Base-by-base conservation (phyloP, 768 basidiomycete species). In the Boletus pseudopeckii region DNA sequence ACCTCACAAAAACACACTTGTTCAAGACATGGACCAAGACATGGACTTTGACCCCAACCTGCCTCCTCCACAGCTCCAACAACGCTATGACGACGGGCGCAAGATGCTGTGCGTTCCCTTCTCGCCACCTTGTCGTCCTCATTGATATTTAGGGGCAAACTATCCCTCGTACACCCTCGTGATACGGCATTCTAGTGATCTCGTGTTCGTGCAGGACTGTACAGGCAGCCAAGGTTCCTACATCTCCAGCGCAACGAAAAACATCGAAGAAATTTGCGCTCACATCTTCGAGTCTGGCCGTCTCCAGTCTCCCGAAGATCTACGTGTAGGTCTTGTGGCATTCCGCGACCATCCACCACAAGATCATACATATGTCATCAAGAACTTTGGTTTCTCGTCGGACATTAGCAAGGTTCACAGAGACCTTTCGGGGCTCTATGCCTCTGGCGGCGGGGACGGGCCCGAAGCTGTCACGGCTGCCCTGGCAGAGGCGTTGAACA, bases 321-420 rank as follows among this genome's bases (percentile, higher is more conserved):
- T 96, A 20, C 84, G 92, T 57, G 85, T 98, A 38, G 97, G 95
- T 54, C 80, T 98, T 54, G 81, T 98, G 59, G 94, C 93, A 39
- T 98, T 95, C 74, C 84, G 96, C 56, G 95, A 98, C 74, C 92
- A 98, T 67, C 95, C 95, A 24, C 95, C 95, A 15, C 95, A 98
- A 74, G 95, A 98, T 68, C 92, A 91, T 64, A 94, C 93, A 51
- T 98, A 94, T 69, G 76, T 98, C 57, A 87, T 86, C 64, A 92
- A 89, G 77, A 94, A 90, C 68, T 92, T 94, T 78, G 91, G 90
- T 2, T 98, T 98, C 73, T 89, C 94, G 22, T 92, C 91, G 11
- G 90, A 96, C 67, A 94, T 96, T 60, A 78, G 81, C 63, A 81
- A 89, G 65, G 90, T 98, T 22, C 89, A 96, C 62, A 84, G 80